Evolutionary conservation across 495 filamentous ascomycete species (phyloP), one percentile per base, ranked within the genome.

Genomic region (Penicillium antarcticum): DNA sequence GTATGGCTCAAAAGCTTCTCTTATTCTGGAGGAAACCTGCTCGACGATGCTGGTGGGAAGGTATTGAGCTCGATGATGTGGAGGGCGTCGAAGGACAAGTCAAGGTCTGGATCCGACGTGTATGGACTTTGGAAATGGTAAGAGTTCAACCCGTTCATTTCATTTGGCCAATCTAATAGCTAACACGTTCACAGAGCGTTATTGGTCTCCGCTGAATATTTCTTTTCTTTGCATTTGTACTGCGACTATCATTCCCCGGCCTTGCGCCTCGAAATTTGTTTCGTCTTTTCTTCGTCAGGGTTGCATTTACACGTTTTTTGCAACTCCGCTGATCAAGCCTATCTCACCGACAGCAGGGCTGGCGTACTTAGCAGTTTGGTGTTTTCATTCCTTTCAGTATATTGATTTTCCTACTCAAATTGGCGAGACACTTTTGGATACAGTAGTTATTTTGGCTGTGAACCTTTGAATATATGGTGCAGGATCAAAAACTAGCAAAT

Each of bases 121-220:
- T 99, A 52, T 99, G 94, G 94, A 99, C 94, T 52, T 76, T 99
- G 49, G 94, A 99, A 81, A 99, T 99, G 94, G 86, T 88, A 70
- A 64, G 80, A 58, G 13, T 21, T 13, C 26, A 7, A 32, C 32
- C 38, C 47, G 7, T 29, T 24, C n/a, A 11, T 18, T 8, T 2
- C 17, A 29, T 18, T 38, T 38, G 17, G 23, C 35, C 31, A 2
- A 8, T 40, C 12, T 16, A 37, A 39, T 14, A 41, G 42, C 68
- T 74, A 67, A 73, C 52, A 23, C 9, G 23, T 56, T 52, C 17
- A 49, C 55, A 85, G 82, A 94, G 89, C 69, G 90, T 95, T 34
- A 95, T 95, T 66, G 90, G 90, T 42, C 77, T 95, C 56, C 85
- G 89, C 74, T 94, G 73, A 80, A 55, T 41, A 35, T 46, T 37